Evolutionary conservation across 2,329 filamentous ascomycete species (phyloP).

Genomic region (Trichoderma pleuroti): DNA sequence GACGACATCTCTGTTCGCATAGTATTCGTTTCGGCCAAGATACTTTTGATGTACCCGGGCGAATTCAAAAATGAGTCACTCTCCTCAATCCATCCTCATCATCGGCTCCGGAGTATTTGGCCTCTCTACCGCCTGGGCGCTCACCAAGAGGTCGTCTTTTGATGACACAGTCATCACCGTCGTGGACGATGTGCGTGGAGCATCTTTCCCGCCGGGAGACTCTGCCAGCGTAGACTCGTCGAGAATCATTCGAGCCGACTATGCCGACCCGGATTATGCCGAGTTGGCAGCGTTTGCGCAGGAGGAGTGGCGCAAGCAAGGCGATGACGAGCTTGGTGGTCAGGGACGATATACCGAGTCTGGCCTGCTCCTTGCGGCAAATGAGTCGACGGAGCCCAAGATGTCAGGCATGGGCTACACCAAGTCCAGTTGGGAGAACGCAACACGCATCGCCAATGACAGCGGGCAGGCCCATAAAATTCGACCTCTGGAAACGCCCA

Average conservation of each 20-base stretch:
- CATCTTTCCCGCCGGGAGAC: slow-evolving; percentile 58
- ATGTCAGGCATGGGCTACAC: slow-evolving; percentile 57
- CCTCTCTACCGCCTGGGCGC: slow-evolving; percentile 60
- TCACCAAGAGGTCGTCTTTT: slow-evolving; percentile 60
- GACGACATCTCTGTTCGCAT: background rate
- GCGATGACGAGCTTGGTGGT: slow-evolving; percentile 53
- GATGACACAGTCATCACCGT: slow-evolving; percentile 53
- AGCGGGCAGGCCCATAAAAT: slow-evolving; percentile 40
- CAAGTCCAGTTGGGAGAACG: slow-evolving; percentile 58
- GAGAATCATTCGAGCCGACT: slow-evolving; percentile 69
- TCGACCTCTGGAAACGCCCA: slow-evolving; percentile 42
- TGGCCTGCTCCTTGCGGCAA: slow-evolving; percentile 63
- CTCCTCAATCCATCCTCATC: slow-evolving; percentile 58
- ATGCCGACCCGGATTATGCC: slow-evolving; percentile 75
- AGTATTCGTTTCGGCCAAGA: background rate
- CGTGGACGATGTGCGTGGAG: slow-evolving; percentile 50
- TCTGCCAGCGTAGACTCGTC: slow-evolving; percentile 60
- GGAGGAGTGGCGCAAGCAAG: slow-evolving; percentile 61
- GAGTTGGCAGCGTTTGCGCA: slow-evolving; percentile 69
- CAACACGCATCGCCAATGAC: slow-evolving; percentile 45
- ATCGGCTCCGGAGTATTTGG: slow-evolving; percentile 66
- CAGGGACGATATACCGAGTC: slow-evolving; percentile 67
- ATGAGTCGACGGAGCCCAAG: slow-evolving; percentile 36
- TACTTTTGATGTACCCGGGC: background rate
- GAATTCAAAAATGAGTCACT: slow-evolving; percentile 27